Evolutionary conservation across 2,329 filamentous ascomycete species (phyloP), one percentile per base, ranked within the genome.

Genomic region (Sporothrix protearum): DNA sequence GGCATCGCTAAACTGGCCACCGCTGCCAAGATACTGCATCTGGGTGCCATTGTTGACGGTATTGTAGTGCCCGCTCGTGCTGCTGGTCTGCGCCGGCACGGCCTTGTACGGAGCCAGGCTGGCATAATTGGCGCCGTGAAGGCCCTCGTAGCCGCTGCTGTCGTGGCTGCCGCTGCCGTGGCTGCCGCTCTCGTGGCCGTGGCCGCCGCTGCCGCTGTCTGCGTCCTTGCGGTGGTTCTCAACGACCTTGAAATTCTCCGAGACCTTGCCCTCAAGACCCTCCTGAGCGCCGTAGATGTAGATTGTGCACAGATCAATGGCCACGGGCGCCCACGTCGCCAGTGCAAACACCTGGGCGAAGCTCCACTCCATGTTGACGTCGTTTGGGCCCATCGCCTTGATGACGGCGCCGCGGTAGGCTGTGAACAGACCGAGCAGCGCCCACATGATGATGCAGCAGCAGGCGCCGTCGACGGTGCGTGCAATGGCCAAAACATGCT

Each of bases 301-400:
- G 2, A 78, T 73, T 30, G 75, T 74, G 1, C 71, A 57, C n/a
- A 79, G 68, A 19, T 79, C 78, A 5, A 78, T 75, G 0, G 75
- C 39, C 1, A 79, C 75, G 0, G 78, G 77, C 9, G 76, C 73
- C 78, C 79, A 80, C 0, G 77, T 77, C 4, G 76, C 76, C 22
- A 80, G 67, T 0, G 78, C 74, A 2, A 80, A 71, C 3, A 79
- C 77, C 72, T 80, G 78, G 0, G 78, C 76, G 64, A 80, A 80
- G 3, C 76, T 78, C 78, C 78, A 80, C 28, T 73, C 10, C 4
- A 5, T 16, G 36, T 78, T 74, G 39, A 74, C 68, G 64, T 78
- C 75, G 8, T 73, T 53, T 10, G 67, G 45, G 16, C 74, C 74
- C 16, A 77, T 73, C 0, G 45, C 19, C 1, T 69, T 10, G 25